Percentiles rank a stretch among this genome's conserved stretches.
phyloP scores from a whole-genome alignment of 2,329 filamentous ascomycete species.

The Trichoderma brevicompactum region DNA sequence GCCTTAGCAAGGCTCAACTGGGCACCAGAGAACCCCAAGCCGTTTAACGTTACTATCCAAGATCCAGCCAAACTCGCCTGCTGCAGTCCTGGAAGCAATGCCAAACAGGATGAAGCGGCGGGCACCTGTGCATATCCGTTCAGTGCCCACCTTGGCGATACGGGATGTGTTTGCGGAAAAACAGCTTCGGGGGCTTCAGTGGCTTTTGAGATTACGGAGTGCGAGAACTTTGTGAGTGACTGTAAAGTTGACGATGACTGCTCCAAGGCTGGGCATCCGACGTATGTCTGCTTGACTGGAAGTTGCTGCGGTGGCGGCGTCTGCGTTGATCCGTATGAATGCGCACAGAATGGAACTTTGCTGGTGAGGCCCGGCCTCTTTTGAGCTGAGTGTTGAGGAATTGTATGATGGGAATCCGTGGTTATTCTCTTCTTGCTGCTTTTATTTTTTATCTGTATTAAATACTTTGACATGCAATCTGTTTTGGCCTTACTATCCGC shows the following conservation, averaged over 20 bases:
- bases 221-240: slow-evolving; percentile 39
- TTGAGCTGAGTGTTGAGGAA: background rate
- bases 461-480: background rate
- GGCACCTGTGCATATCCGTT: slow-evolving; percentile 40
- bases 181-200: slow-evolving; percentile 36
- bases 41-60: slow-evolving; percentile 43
- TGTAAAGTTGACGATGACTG: slow-evolving; percentile 39
- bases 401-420: background rate
- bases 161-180: slow-evolving; percentile 44
- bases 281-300: slow-evolving; percentile 42
- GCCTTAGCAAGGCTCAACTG: slow-evolving; percentile 40
- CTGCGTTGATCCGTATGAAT: slow-evolving; percentile 45
- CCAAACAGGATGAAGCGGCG: slow-evolving; percentile 31
- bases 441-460: background rate
- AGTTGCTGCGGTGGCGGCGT: slow-evolving; percentile 45
- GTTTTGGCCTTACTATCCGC: no score
- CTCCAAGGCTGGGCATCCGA: slow-evolving; percentile 33
- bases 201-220: slow-evolving; percentile 43
- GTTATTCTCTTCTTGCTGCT: no score
- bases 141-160: slow-evolving; percentile 38
- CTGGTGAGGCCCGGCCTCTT: slow-evolving; percentile 35
- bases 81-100: slow-evolving; percentile 38
- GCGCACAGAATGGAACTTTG: slow-evolving; percentile 41
- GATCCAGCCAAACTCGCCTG: slow-evolving; percentile 43
- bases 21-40: slow-evolving; percentile 35